A percentile compares a stretch with the other conserved stretches of the same genome.
Evolutionary conservation across 768 basidiomycete species (phyloP).

Genomic region (Hortiboletus flavorubellus): DNA sequence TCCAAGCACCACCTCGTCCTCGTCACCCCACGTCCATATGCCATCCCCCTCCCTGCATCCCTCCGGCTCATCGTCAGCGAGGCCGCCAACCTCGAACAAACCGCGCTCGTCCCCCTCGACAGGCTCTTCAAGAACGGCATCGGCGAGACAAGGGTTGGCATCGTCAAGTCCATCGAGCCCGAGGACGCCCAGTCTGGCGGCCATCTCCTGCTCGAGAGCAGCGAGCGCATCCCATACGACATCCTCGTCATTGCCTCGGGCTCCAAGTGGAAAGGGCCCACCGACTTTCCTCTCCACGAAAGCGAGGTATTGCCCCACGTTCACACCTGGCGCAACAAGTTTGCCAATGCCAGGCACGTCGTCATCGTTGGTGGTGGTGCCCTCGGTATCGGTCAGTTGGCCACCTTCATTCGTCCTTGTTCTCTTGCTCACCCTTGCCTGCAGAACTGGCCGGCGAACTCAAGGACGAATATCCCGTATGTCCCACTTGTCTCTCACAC

Average conservation of each 20-base stretch:
- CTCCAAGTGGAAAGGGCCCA: slow-evolving; percentile 47
- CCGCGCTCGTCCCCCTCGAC: slow-evolving; percentile 49
- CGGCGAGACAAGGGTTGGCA: slow-evolving; percentile 36
- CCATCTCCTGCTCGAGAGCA: slow-evolving; percentile 47
- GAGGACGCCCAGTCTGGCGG: slow-evolving; percentile 35
- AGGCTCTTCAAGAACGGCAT: slow-evolving; percentile 45
- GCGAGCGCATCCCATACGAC: slow-evolving; percentile 49
- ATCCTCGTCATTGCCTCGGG: slow-evolving; percentile 62
- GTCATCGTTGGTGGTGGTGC: slow-evolving; percentile 57
- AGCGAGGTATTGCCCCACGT: slow-evolving; percentile 30
- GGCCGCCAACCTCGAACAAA: slow-evolving; percentile 38
- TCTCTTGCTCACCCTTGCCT: neutral
- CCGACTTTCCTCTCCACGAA: slow-evolving; percentile 40
- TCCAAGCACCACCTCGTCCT: slow-evolving; percentile 50
- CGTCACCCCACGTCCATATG: slow-evolving; percentile 50
- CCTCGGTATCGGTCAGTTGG: slow-evolving; percentile 45
- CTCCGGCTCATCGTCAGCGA: slow-evolving; percentile 49
- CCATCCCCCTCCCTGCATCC: slow-evolving; percentile 46
- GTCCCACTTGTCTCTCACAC: slow-evolving; percentile 5
- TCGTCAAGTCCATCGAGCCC: slow-evolving; percentile 40
- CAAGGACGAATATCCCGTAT: slow-evolving; percentile 39
- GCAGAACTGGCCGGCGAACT: slow-evolving; percentile 46
- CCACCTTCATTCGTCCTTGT: neutral
- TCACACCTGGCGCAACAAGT: slow-evolving; percentile 29
- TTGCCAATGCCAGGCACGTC: slow-evolving; percentile 38